Evolutionary conservation across 1,139 yeast species (phyloP).

Genomic region (Geotrichum siamense): DNA sequence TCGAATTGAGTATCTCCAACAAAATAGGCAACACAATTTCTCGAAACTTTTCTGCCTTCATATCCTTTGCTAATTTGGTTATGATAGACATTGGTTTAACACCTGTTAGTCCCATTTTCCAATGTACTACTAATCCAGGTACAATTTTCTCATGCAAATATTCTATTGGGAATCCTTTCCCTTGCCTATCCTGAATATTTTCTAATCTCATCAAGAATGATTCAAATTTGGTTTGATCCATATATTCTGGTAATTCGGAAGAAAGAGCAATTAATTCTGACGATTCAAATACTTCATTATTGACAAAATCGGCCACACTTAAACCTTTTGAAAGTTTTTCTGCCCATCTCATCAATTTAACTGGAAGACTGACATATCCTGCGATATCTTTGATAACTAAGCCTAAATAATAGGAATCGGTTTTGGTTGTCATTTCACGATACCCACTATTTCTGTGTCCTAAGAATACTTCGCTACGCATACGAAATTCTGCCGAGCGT

Average conservation of each 20-base stretch:
- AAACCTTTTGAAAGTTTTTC: constrained; percentile 36
- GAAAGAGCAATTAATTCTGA: constrained; percentile 45
- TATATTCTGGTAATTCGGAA: constrained; percentile 46
- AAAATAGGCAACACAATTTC: constrained; percentile 55
- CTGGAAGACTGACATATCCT: constrained; percentile 11
- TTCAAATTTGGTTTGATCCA: constrained; percentile 48
- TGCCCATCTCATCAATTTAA: constrained; percentile 37
- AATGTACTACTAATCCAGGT: constrained; percentile 53
- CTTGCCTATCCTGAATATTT: constrained; percentile 26
- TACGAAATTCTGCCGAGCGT: constrained; percentile 25
- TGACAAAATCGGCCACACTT: constrained; percentile 45
- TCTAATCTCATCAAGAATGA: constrained; percentile 46
- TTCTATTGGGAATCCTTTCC: constrained; percentile 45
- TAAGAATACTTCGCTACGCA: constrained; percentile 33
- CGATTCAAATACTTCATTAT: constrained; percentile 18
- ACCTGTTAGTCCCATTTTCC: constrained; percentile 29
- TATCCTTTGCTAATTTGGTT: constrained; percentile 37
- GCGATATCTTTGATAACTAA: constrained; percentile 40
- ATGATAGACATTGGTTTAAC: constrained; percentile 25
- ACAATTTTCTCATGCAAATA: constrained; percentile 56
- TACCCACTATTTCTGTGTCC: constrained; percentile 38
- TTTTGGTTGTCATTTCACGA: constrained; percentile 34
- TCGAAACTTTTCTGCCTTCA: constrained; percentile 40
- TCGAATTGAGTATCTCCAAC: constrained; percentile 52
- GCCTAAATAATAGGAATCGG: constrained; percentile 62